Percentiles rank a stretch among this genome's conserved stretches.
These are phyloP conservation scores for Alternaria ethzedia DNA, from an alignment of 2,329 filamentous ascomycete genomes.

Conservation along the genomic window DNA sequence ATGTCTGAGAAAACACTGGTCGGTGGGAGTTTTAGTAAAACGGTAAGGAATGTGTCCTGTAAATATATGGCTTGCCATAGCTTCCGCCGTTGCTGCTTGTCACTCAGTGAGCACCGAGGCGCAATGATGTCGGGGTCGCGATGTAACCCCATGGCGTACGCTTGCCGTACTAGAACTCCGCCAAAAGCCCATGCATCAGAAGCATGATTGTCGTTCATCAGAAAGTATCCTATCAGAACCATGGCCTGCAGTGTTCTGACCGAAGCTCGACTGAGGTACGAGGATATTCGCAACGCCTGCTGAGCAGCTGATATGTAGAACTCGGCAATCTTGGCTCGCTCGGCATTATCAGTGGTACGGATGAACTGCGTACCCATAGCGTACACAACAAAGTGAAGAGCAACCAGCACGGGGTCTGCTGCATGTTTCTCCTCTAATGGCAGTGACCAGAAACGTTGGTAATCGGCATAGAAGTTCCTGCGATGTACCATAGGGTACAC, in stretches of 20 bases:
- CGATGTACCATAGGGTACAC: conserved; percentile 82
- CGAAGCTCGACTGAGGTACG: conserved; percentile 77
- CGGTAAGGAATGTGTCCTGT: conserved; percentile 82
- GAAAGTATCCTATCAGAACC: conserved; percentile 81
- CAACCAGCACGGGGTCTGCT: conserved; percentile 72
- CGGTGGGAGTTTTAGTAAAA: conserved; percentile 77
- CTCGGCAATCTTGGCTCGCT: conserved; percentile 77
- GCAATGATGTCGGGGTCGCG: conserved; percentile 76
- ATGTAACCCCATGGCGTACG: conserved; percentile 82
- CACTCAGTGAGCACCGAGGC: conserved; percentile 69
- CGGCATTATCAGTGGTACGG: conserved; percentile 60
- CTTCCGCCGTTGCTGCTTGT: conserved; percentile 80
- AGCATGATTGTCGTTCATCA: conserved; percentile 86
- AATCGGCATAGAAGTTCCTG: conserved; percentile 77
- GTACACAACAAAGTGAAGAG: conserved; percentile 77
- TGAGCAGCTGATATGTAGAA: conserved; percentile 83
- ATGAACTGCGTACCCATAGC: conserved; percentile 82
- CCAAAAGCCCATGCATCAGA: conserved; percentile 85
- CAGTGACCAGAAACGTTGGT: conserved; percentile 77
- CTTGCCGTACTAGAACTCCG: conserved; percentile 76
- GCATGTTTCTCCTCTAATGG: conserved; percentile 62
- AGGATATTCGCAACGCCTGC: conserved; percentile 76
- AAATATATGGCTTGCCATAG: conserved; percentile 82
- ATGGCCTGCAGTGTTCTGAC: conserved; percentile 78
- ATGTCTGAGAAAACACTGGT: conserved; percentile 82